Evolutionary conservation across 345 rosid species (phyloP), one percentile per base, ranked within the genome.

Genomic region (Linum lewisii): DNA sequence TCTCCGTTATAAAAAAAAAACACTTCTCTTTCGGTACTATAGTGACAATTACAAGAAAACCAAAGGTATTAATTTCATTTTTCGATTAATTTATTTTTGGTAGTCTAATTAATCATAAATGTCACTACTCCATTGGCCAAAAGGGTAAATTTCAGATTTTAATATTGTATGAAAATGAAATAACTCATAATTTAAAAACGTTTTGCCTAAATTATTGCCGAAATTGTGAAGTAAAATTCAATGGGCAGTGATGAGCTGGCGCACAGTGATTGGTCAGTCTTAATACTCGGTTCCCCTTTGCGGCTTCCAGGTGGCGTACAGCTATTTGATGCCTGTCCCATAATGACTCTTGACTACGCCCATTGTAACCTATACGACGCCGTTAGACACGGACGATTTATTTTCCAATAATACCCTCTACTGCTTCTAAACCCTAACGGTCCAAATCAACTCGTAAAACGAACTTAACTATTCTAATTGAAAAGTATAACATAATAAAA

Each of bases 231-330:
- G 38, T 1, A 25, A 42, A n/a, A 29, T 29, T 29, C 2, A 5
- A 57, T 57, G 57, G 57, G 6, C 23, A 22, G 57, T 52, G 70
- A 66, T 73, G 75, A 66, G 80, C 78, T 76, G 80, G 78, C 71
- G 69, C 73, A 63, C 45, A 53, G 19, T 14, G 60, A 54, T 59
- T 54, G 70, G 59, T 60, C 34, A 25, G 23, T 21, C 61, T 11
- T 11, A 42, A 42, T 4, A 5, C 47, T 11, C 14, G 47, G 5
- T n/a, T 2, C 10, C 20, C 29, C 65, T 59, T 68, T 57, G 65
- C 62, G 58, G 71, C 63, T 61, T 74, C 81, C 79, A 76, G 75
- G 71, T 71, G 83, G 74, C 78, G 62, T 57, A 69, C 77, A 77
- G 81, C 79, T 74, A 77, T 67, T 8, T 11, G 60, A 62, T 67